phyloP scores from a whole-genome alignment of 352 stramenopile species.

The Globisporangium ultimum region DNA sequence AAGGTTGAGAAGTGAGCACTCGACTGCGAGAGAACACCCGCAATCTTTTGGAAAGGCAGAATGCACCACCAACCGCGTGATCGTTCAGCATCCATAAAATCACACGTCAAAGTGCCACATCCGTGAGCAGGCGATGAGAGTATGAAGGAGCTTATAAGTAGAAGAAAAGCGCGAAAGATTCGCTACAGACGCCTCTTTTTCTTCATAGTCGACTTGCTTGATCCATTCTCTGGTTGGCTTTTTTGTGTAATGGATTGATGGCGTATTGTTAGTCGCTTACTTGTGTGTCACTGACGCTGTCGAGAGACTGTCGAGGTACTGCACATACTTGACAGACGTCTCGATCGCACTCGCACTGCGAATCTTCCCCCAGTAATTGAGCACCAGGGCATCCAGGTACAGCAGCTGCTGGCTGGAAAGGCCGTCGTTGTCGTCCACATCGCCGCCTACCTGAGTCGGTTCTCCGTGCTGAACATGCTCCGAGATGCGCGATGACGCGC shows the following conservation, averaged over 20 bases:
- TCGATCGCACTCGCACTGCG: slow-evolving; percentile 26
- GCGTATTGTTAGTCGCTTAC: neutral
- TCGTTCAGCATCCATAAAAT: too few relatives aligned
- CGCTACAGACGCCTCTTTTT: too few relatives aligned
- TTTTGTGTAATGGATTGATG: neutral
- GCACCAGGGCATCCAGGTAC: slow-evolving; percentile 57
- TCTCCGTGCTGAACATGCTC: slow-evolving; percentile 35
- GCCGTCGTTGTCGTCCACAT: slow-evolving; percentile 14
- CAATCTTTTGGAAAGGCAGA: too few relatives aligned
- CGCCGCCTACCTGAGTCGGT: neutral
- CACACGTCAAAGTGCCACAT: too few relatives aligned
- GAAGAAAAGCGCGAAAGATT: too few relatives aligned
- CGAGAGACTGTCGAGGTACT: slow-evolving; percentile 38
- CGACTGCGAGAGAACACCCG: too few relatives aligned
- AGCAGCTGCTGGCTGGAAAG: slow-evolving; percentile 48
- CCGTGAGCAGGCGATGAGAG: too few relatives aligned
- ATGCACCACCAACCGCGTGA: too few relatives aligned
- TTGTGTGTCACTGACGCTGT: neutral
- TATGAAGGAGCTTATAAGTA: too few relatives aligned
- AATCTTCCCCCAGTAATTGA: slow-evolving; percentile 47
- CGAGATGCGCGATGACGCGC: slow-evolving; percentile 16
- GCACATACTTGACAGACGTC: slow-evolving; percentile 37
- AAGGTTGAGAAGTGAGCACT: too few relatives aligned
- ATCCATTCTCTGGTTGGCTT: too few relatives aligned
- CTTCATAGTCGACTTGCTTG: too few relatives aligned